Base-by-base conservation (phyloP, 768 basidiomycete species). In the Russula earlei region DNA sequence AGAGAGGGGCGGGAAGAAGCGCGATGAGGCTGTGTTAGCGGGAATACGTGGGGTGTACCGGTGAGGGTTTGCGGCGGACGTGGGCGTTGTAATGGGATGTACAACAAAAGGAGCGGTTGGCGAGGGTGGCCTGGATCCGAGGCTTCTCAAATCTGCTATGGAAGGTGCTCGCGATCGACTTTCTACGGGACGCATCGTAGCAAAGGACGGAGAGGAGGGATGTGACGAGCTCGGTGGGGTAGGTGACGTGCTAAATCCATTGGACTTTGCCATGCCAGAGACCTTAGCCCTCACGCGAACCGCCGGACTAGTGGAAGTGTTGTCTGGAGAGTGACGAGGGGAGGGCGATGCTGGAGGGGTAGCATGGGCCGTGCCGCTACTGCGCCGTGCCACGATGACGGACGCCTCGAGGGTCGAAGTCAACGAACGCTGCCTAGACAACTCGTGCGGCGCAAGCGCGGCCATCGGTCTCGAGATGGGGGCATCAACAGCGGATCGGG, bases 211-310 rank as follows among this genome's bases (percentile, higher is more conserved):
- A 17, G 62, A 55, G 8, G 63, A 56, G 11, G 58, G 34, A 12
- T 52, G 41, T 27, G 25, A 47, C 6, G 41, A 36, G 34, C 37
- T 49, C 17, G 49, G 15, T 19, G 62, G 52, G 12, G 49, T 38
- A 9, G 58, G 24, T 25, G 62, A 55, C 12, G 55, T 24, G 15
- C 38, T 57, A n/a, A 43, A 27, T 27, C 50, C 55, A 17, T 43
- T 62, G 20, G 68, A 59, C 59, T 75, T 80, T 20, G 73, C 77
- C 42, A 81, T 59, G 36, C 70, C 67, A 0, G 83, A 77, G 24
- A 87, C 74, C 64, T 80, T 87, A 19, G 85, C 78, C 67, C 78
- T 85, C 59, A 88, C 76, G 64, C 70, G 70, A 40, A 68, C 49
- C 36, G 54, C 53, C 8, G 57, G 50, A 15, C 58, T 62, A 15